These are phyloP conservation scores for Ceratocystiopsis sp. DNA, from an alignment of 2,329 filamentous ascomycete species.

Conservation along the genomic window DNA sequence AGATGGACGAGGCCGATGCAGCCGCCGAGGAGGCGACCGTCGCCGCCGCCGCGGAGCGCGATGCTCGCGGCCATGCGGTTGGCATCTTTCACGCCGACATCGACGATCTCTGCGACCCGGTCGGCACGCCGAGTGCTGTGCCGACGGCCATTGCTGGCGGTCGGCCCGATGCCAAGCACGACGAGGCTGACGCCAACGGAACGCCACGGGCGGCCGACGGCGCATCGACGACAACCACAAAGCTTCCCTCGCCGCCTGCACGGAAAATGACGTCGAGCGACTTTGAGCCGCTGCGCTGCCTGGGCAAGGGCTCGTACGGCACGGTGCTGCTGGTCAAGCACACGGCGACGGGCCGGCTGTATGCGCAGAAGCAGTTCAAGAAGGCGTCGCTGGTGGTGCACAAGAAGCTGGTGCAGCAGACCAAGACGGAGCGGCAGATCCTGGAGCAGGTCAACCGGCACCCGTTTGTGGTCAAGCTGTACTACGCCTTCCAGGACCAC, in stretches of 20 bases:
- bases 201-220: too few species aligned
- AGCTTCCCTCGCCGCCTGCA: constrained; percentile 31
- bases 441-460: constrained; percentile 92
- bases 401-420: constrained; percentile 92
- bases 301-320: constrained; percentile 92
- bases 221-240: too few species aligned
- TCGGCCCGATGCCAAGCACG: background rate
- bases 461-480: constrained; percentile 94
- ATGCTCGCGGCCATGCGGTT: background rate
- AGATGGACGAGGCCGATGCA: constrained; percentile 15
- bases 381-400: constrained; percentile 92
- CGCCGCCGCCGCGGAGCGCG: background rate
- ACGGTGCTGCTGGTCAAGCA: constrained; percentile 92
- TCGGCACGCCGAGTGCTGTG: too few species aligned
- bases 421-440: constrained; percentile 88
- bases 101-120: too few species aligned
- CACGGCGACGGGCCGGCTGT: constrained; percentile 68
- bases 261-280: constrained; percentile 85
- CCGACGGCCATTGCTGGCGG: too few species aligned
- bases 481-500: constrained; percentile 95
- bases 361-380: constrained; percentile 96
- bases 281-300: constrained; percentile 77
- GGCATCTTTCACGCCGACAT: too few species aligned
- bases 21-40: constrained; percentile 1
- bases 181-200: background rate